A percentile compares a stretch with the other conserved stretches of the same genome.
Conservation (phyloP, 306 rosid genomes). For the Chamaecrista fasciculata region DNA sequence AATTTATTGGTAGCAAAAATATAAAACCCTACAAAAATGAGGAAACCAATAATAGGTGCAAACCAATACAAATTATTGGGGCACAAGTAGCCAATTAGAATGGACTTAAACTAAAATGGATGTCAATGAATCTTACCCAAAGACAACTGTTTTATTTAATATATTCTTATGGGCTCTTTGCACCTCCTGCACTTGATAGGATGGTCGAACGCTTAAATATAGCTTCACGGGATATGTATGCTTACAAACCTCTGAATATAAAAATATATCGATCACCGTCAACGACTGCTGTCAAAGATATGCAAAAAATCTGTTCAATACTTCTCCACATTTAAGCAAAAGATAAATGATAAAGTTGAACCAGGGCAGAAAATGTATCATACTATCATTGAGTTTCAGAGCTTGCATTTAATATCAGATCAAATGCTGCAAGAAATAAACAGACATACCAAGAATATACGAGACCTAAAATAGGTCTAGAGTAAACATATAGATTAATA, state of each 20-base stretch:
- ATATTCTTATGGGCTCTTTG: not conserved
- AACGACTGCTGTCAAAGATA: slow-evolving; percentile 29
- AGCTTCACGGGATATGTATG: slow-evolving; percentile 1
- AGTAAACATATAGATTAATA: too few relatives aligned
- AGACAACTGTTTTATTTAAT: not conserved
- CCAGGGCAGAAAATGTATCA: too few relatives aligned
- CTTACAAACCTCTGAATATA: slow-evolving; percentile 11
- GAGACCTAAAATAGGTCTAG: too few relatives aligned
- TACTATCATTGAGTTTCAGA: too few relatives aligned
- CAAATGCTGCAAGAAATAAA: too few relatives aligned
- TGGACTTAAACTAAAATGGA: not conserved
- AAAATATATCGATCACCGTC: not conserved
- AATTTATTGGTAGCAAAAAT: slow-evolving; percentile 24
- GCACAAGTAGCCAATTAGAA: not conserved
- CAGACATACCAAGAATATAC: too few relatives aligned
- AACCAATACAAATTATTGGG: slow-evolving; percentile 10
- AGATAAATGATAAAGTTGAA: too few relatives aligned
- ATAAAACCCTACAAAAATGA: not conserved
- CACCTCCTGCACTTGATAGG: slow-evolving; percentile 5
- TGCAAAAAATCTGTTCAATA: not conserved
- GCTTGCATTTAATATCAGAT: too few relatives aligned
- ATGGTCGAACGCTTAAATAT: slow-evolving; percentile 23
- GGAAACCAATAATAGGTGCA: slow-evolving; percentile 24
- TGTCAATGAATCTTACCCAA: not conserved
- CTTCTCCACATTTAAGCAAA: too few relatives aligned